Conservation (phyloP, 2,329 filamentous ascomycete species). For the Alternaria angustiovoidea region DNA sequence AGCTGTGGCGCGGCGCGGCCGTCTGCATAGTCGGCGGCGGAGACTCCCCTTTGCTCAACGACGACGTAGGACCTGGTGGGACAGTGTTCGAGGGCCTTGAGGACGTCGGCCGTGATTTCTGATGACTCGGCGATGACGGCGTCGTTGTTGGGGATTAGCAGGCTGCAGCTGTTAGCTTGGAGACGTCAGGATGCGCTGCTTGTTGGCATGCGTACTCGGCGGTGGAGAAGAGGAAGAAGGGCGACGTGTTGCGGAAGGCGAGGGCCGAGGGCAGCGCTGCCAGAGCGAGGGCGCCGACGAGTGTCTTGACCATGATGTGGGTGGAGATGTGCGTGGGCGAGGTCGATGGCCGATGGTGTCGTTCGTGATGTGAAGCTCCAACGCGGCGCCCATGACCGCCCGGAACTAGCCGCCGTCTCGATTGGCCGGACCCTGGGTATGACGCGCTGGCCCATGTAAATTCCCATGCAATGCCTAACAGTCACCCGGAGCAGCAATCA, state of each 20-base stretch:
- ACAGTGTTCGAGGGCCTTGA: constrained; percentile 66
- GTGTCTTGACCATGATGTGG: constrained; percentile 55
- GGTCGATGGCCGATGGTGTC: constrained; percentile 20
- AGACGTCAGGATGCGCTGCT: constrained; percentile 15
- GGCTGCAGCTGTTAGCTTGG: constrained; percentile 40
- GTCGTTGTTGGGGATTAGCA: constrained; percentile 36
- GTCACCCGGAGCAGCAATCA: constrained; percentile 8
- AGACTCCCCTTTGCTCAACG: constrained; percentile 78
- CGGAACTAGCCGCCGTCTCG: constrained; percentile 13
- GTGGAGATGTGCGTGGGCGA: constrained; percentile 8
- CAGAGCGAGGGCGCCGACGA: constrained; percentile 58
- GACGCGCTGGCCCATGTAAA: constrained; percentile 34
- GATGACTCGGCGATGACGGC: constrained; percentile 53
- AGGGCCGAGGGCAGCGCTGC: constrained; percentile 65
- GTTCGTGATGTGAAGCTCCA: constrained; percentile 25
- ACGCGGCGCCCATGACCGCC: constrained; percentile 15
- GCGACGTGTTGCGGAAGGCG: constrained; percentile 86
- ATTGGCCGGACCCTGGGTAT: constrained; percentile 26
- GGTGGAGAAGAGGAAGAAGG: constrained; percentile 88
- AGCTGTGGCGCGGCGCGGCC: constrained; percentile 62
- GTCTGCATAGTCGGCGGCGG: constrained; percentile 71
- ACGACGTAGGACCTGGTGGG: constrained; percentile 80
- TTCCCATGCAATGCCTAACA: constrained; percentile 18
- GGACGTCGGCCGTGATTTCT: constrained; percentile 54
- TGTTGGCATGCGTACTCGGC: constrained; percentile 68